Evolutionary conservation across 495 filamentous ascomycete species (phyloP).

Genomic region (Lindgomyces ingoldianus): DNA sequence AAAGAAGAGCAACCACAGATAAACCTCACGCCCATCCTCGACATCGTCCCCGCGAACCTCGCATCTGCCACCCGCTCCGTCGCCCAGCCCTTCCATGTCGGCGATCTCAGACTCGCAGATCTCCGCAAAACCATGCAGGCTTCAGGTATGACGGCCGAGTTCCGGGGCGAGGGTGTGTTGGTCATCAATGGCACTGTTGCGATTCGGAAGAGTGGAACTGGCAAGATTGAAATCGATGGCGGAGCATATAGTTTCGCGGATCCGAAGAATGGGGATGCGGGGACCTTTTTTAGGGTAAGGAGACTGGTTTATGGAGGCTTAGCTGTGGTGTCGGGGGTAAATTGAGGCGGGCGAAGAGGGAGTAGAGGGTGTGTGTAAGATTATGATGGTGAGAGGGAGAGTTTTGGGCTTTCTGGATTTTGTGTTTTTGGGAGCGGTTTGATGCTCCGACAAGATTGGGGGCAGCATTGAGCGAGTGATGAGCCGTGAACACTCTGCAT

Average conservation of each 20-base stretch:
- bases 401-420: background rate
- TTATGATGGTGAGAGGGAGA: background rate
- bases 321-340: slow-evolving; percentile 46
- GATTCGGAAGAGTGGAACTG: slow-evolving; percentile 83
- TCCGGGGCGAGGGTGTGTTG: slow-evolving; percentile 88
- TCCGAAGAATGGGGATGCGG: slow-evolving; percentile 7
- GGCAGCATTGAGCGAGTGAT: too few relatives aligned
- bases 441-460: too few relatives aligned
- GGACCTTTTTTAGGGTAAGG: slow-evolving; percentile 69
- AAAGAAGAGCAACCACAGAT: too few relatives aligned
- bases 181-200: slow-evolving; percentile 84
- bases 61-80: slow-evolving; percentile 73
- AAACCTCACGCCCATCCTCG: slow-evolving; percentile 59
- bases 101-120: slow-evolving; percentile 87
- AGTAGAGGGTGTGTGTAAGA: background rate
- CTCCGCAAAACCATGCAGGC: slow-evolving; percentile 78
- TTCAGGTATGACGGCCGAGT: slow-evolving; percentile 85
- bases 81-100: slow-evolving; percentile 89
- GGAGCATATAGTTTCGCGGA: slow-evolving; percentile 41
- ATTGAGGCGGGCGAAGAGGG: background rate
- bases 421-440: background rate
- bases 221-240: slow-evolving; percentile 86
- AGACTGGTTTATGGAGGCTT: slow-evolving; percentile 80
- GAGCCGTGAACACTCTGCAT: too few relatives aligned
- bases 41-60: slow-evolving; percentile 74